Evolutionary conservation across 495 filamentous ascomycete species (phyloP).

Genomic region (Cenococcum geophilum): DNA sequence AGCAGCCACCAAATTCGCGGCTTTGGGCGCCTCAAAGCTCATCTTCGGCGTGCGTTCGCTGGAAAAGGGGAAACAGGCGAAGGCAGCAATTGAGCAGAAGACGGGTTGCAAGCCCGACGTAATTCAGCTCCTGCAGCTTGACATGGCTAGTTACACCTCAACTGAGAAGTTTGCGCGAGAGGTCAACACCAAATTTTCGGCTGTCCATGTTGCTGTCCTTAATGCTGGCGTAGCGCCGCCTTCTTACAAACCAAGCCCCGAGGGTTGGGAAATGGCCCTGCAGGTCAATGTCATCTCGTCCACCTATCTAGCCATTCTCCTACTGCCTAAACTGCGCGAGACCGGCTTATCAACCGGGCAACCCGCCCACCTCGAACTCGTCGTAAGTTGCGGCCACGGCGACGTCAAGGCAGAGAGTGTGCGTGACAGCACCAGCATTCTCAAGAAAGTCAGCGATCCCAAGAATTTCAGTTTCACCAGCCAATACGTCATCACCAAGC

Average conservation of each 20-base stretch:
- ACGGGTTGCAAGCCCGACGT: constrained; percentile 40
- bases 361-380: too few relatives aligned
- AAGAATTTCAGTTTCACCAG: too few relatives aligned
- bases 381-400: too few relatives aligned
- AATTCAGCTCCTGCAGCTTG: constrained; percentile 50
- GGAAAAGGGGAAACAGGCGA: constrained; percentile 44
- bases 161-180: constrained; percentile 45
- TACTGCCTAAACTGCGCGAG: too few relatives aligned
- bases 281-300: constrained; percentile 43
- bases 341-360: too few relatives aligned
- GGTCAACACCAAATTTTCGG: constrained; percentile 36
- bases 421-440: too few relatives aligned
- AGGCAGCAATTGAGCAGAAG: constrained; percentile 43
- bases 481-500: too few relatives aligned
- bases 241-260: constrained; percentile 32
- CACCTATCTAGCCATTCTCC: too few relatives aligned
- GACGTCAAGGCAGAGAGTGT: too few relatives aligned
- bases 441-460: too few relatives aligned
- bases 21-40: constrained; percentile 32
- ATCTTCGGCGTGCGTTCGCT: constrained; percentile 37
- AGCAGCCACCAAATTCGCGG: constrained; percentile 33
- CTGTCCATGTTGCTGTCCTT: constrained; percentile 42
- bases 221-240: constrained; percentile 45
- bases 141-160: constrained; percentile 49
- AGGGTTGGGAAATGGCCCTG: constrained; percentile 46